phyloP scores from a whole-genome alignment of 129 eudicot genomes.

The Flaveria robusta region DNA sequence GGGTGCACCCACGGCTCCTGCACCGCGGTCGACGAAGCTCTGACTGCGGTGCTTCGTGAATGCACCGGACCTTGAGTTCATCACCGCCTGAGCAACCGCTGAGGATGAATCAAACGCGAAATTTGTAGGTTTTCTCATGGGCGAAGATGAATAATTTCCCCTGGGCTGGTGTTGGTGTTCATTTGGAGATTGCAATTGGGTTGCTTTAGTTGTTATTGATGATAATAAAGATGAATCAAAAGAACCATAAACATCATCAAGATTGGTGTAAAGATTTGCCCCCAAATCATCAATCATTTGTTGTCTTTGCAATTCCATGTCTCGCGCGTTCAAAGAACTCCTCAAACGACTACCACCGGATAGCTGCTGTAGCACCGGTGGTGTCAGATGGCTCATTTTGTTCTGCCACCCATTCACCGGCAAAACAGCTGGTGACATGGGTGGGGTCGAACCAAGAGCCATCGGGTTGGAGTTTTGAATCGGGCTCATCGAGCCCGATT shows the following conservation, averaged over 20 bases:
- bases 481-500: conserved; percentile 50
- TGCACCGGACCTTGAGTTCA: conserved; percentile 71
- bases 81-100: conserved; percentile 79
- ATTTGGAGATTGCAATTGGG: conserved; percentile 28
- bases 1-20: conserved; percentile 3
- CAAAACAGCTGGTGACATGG: conserved; percentile 65
- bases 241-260: conserved; percentile 60
- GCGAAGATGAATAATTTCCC: conserved; percentile 52
- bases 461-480: conserved; percentile 8
- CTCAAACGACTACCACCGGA: conserved; percentile 83
- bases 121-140: conserved; percentile 51
- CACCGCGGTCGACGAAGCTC: conserved; percentile 68
- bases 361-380: conserved; percentile 67
- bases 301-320: conserved; percentile 46
- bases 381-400: conserved; percentile 48
- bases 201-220: conserved; percentile 47
- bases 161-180: conserved; percentile 51
- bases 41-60: conserved; percentile 80
- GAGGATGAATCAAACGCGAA: conserved; percentile 68
- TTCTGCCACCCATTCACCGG: conserved; percentile 57
- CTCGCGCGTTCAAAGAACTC: conserved; percentile 65
- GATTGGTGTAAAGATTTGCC: conserved; percentile 33
- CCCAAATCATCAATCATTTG: conserved; percentile 63
- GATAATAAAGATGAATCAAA: conserved; percentile 43
- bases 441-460: conserved; percentile 53